Evolutionary conservation across 2,329 filamentous ascomycete genomes (phyloP).

Genomic region (Sporothrix schenckii): DNA sequence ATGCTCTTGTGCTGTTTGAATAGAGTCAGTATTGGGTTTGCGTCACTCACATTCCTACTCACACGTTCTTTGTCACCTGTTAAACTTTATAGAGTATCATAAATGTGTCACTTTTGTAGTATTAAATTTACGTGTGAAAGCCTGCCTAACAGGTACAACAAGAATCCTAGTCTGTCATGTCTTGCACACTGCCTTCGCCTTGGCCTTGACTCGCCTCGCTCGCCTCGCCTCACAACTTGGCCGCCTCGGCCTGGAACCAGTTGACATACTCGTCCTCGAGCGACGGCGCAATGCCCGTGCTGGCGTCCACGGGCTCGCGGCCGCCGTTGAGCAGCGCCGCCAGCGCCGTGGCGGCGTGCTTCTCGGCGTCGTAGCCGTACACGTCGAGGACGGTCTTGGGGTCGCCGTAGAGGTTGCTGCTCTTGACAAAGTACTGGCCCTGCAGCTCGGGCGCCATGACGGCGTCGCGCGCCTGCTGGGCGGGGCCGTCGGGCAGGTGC

Average conservation of each 20-base stretch:
- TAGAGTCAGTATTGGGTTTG: too few relatives aligned
- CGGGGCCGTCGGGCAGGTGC: constrained; percentile 51
- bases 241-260: constrained; percentile 27
- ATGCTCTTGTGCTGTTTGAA: too few relatives aligned
- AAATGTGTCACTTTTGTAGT: too few relatives aligned
- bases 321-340: constrained; percentile 24
- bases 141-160: too few relatives aligned
- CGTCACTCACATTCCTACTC: too few relatives aligned
- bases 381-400: constrained; percentile 51
- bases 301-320: constrained; percentile 24
- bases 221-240: constrained; percentile 11
- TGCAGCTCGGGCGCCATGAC: constrained; percentile 49
- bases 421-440: constrained; percentile 45
- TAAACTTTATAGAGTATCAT: too few relatives aligned
- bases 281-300: constrained; percentile 25
- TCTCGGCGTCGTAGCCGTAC: constrained; percentile 54
- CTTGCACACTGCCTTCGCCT: neutral
- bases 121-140: too few relatives aligned
- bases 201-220: neutral
- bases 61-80: too few relatives aligned
- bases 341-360: constrained; percentile 33
- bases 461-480: constrained; percentile 48
- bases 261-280: constrained; percentile 27
- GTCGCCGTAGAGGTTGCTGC: constrained; percentile 54
- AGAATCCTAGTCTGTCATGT: neutral